Evolutionary conservation across 352 stramenopile species (phyloP).

Genomic region (Globisporangium solare): DNA sequence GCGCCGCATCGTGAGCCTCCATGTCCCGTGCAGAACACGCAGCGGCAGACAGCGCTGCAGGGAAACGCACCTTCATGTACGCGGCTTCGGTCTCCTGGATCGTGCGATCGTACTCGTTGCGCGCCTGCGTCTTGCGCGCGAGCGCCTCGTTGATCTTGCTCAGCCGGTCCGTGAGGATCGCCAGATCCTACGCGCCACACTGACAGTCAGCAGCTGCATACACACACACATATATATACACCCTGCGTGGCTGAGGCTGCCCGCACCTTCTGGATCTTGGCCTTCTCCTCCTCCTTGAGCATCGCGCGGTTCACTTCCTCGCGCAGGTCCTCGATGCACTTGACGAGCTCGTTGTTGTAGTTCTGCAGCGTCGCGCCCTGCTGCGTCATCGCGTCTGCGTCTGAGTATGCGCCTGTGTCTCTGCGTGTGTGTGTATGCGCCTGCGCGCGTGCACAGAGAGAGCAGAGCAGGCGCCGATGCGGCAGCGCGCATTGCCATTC

Average conservation of each 20-base stretch:
- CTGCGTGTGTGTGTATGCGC: too few relatives aligned
- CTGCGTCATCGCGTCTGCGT: constrained; percentile 54
- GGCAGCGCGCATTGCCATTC: too few relatives aligned
- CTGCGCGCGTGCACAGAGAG: too few relatives aligned
- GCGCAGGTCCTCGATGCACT: constrained; percentile 93
- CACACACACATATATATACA: not conserved
- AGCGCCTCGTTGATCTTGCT: constrained; percentile 91
- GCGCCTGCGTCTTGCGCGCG: constrained; percentile 83
- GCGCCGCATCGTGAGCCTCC: too few relatives aligned
- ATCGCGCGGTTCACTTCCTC: constrained; percentile 91
- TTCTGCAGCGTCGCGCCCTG: constrained; percentile 93
- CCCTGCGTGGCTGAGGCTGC: too few relatives aligned
- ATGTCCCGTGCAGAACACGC: too few relatives aligned
- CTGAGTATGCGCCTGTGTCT: too few relatives aligned
- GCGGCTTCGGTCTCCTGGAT: constrained; percentile 93
- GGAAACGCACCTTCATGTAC: constrained; percentile 92
- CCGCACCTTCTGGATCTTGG: constrained; percentile 91
- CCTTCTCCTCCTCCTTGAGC: constrained; percentile 93
- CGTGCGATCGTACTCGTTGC: constrained; percentile 92
- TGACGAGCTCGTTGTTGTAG: constrained; percentile 96
- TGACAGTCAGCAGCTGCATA: too few relatives aligned
- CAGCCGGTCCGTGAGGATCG: constrained; percentile 87
- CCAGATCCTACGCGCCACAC: too few relatives aligned
- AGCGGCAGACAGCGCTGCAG: too few relatives aligned
- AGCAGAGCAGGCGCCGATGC: too few relatives aligned